These are phyloP conservation scores for Sanghuangporus sanghuang DNA, from an alignment of 1,284 basidiomycete genomes.

Conservation along the genomic window DNA sequence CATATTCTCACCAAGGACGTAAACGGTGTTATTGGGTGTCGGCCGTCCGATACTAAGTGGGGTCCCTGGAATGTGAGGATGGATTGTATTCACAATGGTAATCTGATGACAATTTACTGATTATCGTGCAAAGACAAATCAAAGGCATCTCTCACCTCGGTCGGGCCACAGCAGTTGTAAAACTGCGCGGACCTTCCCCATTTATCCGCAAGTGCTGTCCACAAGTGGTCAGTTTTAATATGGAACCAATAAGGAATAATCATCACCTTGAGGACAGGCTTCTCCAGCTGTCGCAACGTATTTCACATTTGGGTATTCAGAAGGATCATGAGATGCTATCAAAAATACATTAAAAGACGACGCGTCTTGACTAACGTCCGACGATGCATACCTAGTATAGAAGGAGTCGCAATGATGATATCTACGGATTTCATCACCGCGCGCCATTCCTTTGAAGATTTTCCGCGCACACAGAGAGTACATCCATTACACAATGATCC, in stretches of 20 bases:
- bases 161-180: conserved; percentile 47
- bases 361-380: background rate
- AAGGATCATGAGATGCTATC: conserved; percentile 42
- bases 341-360: background rate
- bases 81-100: conserved; percentile 56
- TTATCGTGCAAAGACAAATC: background rate
- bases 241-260: background rate
- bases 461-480: conserved; percentile 50
- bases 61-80: conserved; percentile 39
- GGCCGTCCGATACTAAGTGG: conserved; percentile 48
- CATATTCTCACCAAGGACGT: conserved; percentile 48
- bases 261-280: conserved; percentile 49
- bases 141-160: conserved; percentile 32
- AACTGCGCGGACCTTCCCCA: conserved; percentile 41
- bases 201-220: conserved; percentile 45
- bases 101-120: conserved; percentile 31
- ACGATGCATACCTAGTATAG: conserved; percentile 37
- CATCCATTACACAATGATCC: conserved; percentile 51
- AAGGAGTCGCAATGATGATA: conserved; percentile 48
- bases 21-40: conserved; percentile 55
- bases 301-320: conserved; percentile 53
- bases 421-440: conserved; percentile 52
- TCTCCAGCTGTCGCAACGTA: conserved; percentile 56
- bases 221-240: background rate
- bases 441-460: conserved; percentile 51